A percentile compares a stretch with the other conserved stretches of the same genome.
These are phyloP conservation scores for Fraxinus paxiana DNA, from an alignment of 305 asterid genomes.

Conservation along the genomic window DNA sequence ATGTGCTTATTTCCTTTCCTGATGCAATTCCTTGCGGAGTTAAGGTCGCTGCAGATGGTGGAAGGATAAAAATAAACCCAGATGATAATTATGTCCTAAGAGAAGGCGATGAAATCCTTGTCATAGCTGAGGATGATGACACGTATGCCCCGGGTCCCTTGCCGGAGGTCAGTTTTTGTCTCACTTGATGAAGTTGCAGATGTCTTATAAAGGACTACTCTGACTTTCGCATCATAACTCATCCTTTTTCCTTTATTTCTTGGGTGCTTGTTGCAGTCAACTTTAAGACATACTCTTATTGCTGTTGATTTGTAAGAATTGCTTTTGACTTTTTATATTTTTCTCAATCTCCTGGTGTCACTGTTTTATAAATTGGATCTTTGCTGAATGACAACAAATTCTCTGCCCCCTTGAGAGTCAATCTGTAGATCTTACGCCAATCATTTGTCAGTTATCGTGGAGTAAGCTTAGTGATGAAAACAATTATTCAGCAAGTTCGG, in stretches of 20 bases:
- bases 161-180: conserved; percentile 59
- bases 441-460: background rate
- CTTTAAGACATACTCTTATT: background rate
- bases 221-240: background rate
- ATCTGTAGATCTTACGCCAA: background rate
- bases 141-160: conserved; percentile 85
- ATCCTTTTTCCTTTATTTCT: background rate
- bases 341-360: background rate
- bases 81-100: conserved; percentile 70
- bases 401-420: background rate
- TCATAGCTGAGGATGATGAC: conserved; percentile 98
- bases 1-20: conserved; percentile 75
- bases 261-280: background rate
- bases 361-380: background rate
- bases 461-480: background rate
- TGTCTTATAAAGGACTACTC: background rate
- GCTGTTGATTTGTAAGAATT: background rate
- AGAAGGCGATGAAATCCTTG: conserved; percentile 94
- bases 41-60: conserved; percentile 76
- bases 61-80: conserved; percentile 83
- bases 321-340: background rate
- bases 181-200: conserved; percentile 24
- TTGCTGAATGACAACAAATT: background rate
- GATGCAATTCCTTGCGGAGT: conserved; percentile 97
- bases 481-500: background rate